These are phyloP conservation scores for Cucurbitaria berberidis DNA, from an alignment of 2,329 filamentous ascomycete genomes.

Conservation along the genomic window DNA sequence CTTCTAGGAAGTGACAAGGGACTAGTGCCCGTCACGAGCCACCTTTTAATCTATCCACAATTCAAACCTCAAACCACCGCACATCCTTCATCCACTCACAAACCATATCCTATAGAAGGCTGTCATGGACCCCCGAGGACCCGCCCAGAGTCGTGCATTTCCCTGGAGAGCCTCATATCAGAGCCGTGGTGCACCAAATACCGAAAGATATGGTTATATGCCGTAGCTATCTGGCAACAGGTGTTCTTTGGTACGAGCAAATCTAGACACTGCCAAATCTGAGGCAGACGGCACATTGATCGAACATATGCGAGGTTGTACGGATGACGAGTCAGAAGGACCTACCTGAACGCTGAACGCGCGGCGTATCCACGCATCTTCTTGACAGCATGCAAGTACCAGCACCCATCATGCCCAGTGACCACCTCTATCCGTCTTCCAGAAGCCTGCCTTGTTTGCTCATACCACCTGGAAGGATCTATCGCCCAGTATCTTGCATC, in stretches of 20 bases:
- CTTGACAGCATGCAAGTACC: conserved; percentile 1
- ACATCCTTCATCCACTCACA: conserved; percentile 19
- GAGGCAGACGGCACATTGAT: not conserved
- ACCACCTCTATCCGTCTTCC: conserved; percentile 16
- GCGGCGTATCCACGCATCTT: conserved; percentile 1
- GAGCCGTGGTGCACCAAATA: not conserved
- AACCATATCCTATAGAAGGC: not conserved
- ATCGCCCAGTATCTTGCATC: conserved; percentile 8
- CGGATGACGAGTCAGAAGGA: not conserved
- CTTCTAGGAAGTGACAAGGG: conserved; percentile 3
- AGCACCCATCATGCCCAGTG: conserved; percentile 5
- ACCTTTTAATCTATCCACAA: conserved; percentile 17
- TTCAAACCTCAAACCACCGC: conserved; percentile 22
- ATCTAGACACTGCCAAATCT: conserved; percentile 5
- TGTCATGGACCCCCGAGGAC: not conserved
- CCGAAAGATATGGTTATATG: not conserved
- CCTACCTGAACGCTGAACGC: not conserved
- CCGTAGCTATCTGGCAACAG: not conserved
- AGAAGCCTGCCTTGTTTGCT: conserved; percentile 27
- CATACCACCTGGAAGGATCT: conserved; percentile 1
- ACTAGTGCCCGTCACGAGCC: conserved; percentile 13
- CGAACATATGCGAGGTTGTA: not conserved
- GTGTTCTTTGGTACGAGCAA: not conserved
- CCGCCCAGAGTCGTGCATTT: not conserved
- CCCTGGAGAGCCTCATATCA: conserved; percentile 2